Conservation (phyloP, 1,284 basidiomycete genomes). For the Abortiporus biennis region DNA sequence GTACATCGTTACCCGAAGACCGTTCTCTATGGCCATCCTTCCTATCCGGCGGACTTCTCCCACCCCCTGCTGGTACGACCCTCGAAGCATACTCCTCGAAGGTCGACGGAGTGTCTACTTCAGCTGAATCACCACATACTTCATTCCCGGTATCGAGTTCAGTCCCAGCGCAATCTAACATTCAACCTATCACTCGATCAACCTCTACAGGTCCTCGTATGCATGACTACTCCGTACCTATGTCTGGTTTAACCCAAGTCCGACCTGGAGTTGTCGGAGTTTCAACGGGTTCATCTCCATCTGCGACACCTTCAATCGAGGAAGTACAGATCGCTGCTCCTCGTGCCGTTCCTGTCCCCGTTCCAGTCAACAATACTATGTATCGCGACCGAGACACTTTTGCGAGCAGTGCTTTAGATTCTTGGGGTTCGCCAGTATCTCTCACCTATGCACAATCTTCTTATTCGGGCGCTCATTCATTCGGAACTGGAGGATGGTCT, state of each 20-base stretch:
- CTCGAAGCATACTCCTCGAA: slow-evolving; percentile 10
- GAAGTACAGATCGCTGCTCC: slow-evolving; percentile 10
- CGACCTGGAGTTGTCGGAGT: slow-evolving; percentile 55
- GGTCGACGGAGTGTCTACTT: slow-evolving; percentile 15
- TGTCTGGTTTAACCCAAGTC: slow-evolving; percentile 43
- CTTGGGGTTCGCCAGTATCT: slow-evolving; percentile 22
- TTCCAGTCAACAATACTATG: slow-evolving; percentile 14
- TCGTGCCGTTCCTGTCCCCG: slow-evolving; percentile 18
- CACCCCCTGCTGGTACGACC: slow-evolving; percentile 36
- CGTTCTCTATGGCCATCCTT: slow-evolving; percentile 82
- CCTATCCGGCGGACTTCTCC: slow-evolving; percentile 64
- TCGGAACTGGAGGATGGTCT: slow-evolving; percentile 40
- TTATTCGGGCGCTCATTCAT: slow-evolving; percentile 22
- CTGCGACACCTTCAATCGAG: slow-evolving; percentile 10
- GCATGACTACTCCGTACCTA: slow-evolving; percentile 52
- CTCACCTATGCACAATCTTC: slow-evolving; percentile 25
- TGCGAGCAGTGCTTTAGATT: slow-evolving; percentile 15
- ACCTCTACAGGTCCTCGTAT: slow-evolving; percentile 48
- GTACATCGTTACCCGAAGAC: slow-evolving; percentile 86
- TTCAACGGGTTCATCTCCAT: slow-evolving; percentile 22
- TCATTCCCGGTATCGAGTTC: slow-evolving; percentile 34
- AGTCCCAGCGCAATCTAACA: slow-evolving; percentile 27
- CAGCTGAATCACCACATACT: slow-evolving; percentile 16
- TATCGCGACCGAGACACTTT: slow-evolving; percentile 18
- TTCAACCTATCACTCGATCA: slow-evolving; percentile 24